phyloP scores from a whole-genome alignment of 2,329 filamentous ascomycete species.

The Talaromyces verruculosus region DNA sequence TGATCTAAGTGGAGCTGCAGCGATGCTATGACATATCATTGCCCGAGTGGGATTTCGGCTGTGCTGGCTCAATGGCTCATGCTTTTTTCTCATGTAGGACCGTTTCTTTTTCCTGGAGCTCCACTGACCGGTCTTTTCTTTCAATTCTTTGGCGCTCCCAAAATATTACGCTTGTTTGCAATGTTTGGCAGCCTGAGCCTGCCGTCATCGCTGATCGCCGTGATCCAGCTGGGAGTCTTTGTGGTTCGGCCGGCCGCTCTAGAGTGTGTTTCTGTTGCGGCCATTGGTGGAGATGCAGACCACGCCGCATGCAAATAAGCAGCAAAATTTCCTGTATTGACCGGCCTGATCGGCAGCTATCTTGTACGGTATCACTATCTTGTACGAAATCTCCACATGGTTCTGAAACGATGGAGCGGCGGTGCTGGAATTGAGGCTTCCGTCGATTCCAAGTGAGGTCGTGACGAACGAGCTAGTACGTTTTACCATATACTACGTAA shows the following conservation, averaged over 20 bases:
- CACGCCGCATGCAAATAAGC: not conserved
- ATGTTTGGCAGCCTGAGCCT: slow-evolving; percentile 7
- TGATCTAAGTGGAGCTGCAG: slow-evolving; percentile 4
- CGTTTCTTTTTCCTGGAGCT: slow-evolving; percentile 18
- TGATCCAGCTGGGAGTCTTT: not conserved
- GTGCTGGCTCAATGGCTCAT: slow-evolving; percentile 1
- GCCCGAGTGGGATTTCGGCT: slow-evolving; percentile 13
- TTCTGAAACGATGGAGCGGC: slow-evolving; percentile 9
- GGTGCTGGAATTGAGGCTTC: slow-evolving; percentile 8
- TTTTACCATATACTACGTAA: not conserved
- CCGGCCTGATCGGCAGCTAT: slow-evolving; percentile 8
- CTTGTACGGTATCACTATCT: slow-evolving; percentile 10
- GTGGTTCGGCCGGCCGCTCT: not conserved
- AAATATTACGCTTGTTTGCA: slow-evolving; percentile 10
- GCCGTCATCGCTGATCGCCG: not conserved
- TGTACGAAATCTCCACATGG: slow-evolving; percentile 14
- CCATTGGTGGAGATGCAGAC: slow-evolving; percentile 1
- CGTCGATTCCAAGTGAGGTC: slow-evolving; percentile 9
- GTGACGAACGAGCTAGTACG: slow-evolving; percentile 1
- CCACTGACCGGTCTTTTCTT: slow-evolving; percentile 5
- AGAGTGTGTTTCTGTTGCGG: not conserved
- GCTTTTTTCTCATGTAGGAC: slow-evolving; percentile 10
- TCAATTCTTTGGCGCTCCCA: not conserved
- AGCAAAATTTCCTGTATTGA: slow-evolving; percentile 17
- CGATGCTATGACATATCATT: slow-evolving; percentile 14